These are phyloP conservation scores for Trichosporon ovoides DNA, from an alignment of 1,284 basidiomycete genomes.

Conservation along the genomic window DNA sequence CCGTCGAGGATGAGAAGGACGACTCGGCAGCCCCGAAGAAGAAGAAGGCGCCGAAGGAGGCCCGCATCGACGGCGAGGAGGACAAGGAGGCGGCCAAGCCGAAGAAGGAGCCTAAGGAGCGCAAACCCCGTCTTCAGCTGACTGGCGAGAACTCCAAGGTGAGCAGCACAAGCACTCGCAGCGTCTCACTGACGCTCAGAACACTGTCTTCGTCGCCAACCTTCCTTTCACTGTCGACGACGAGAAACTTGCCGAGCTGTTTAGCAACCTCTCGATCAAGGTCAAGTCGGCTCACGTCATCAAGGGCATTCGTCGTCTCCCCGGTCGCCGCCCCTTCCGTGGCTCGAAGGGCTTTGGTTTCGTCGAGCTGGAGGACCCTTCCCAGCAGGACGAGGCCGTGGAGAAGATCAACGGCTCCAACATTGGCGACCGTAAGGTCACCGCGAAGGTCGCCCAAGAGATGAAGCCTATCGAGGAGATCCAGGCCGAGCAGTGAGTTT, in stretches of 20 bases:
- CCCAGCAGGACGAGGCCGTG: conserved; percentile 79
- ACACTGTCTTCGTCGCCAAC: conserved; percentile 88
- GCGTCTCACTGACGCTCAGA: conserved; percentile 51
- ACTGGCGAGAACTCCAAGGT: conserved; percentile 58
- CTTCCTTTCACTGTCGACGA: conserved; percentile 87
- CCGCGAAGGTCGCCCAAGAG: conserved; percentile 71
- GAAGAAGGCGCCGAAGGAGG: conserved; percentile 32
- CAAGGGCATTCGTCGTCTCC: conserved; percentile 58
- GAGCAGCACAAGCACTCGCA: conserved; percentile 8
- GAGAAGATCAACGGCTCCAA: conserved; percentile 71
- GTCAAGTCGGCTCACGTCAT: conserved; percentile 82
- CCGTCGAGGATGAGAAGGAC: conserved; percentile 23
- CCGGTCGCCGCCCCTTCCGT: conserved; percentile 50
- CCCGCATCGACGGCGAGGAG: conserved; percentile 19
- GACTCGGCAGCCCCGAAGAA: conserved; percentile 18
- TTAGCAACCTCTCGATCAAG: conserved; percentile 72
- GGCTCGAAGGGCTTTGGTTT: conserved; percentile 87
- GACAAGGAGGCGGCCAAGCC: conserved; percentile 29
- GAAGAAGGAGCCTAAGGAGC: conserved; percentile 33
- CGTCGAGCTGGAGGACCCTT: conserved; percentile 78
- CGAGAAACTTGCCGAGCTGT: conserved; percentile 65
- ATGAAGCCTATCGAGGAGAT: conserved; percentile 42
- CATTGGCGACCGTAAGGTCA: conserved; percentile 69
- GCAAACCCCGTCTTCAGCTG: conserved; percentile 50
- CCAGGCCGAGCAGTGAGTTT: conserved; percentile 9